Percentiles rank a stretch among this genome's conserved stretches.
These are phyloP conservation scores for Saturnispora diversa DNA, from an alignment of 805 yeast genomes.

Conservation along the genomic window DNA sequence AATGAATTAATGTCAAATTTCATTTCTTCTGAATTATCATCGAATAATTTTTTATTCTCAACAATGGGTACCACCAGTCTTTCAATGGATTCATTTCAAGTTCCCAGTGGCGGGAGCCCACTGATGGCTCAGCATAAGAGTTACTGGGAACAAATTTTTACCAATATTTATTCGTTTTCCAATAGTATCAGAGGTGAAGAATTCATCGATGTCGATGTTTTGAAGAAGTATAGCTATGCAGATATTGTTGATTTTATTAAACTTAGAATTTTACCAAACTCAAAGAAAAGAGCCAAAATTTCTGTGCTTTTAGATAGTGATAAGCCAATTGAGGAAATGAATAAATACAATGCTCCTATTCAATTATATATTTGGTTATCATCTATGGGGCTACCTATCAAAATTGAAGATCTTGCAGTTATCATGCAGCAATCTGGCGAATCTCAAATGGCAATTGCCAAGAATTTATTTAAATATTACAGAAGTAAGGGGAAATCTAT, in stretches of 20 bases:
- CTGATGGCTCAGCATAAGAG: slow-evolving; percentile 37
- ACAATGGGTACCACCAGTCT: slow-evolving; percentile 22
- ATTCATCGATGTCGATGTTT: slow-evolving; percentile 27
- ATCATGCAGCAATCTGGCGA: slow-evolving; percentile 34
- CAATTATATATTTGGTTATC: slow-evolving; percentile 39
- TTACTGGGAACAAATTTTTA: slow-evolving; percentile 43
- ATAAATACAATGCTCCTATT: slow-evolving; percentile 29
- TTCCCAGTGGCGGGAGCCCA: slow-evolving; percentile 17
- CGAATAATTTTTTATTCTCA: slow-evolving; percentile 15
- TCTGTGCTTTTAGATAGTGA: slow-evolving; percentile 36
- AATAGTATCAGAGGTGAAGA: slow-evolving; percentile 26
- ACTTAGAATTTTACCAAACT: slow-evolving; percentile 30
- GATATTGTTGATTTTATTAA: slow-evolving; percentile 33
- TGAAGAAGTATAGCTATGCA: slow-evolving; percentile 28
- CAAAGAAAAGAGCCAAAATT: slow-evolving; percentile 33
- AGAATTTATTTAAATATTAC: slow-evolving; percentile 37
- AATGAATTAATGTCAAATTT: slow-evolving; percentile 32
- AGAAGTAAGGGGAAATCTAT: slow-evolving; percentile 32
- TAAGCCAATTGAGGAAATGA: slow-evolving; percentile 31
- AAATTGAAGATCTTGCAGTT: slow-evolving; percentile 31
- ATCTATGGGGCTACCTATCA: slow-evolving; percentile 41
- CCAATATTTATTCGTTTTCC: slow-evolving; percentile 35
- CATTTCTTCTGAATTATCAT: slow-evolving; percentile 20
- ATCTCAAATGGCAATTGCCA: slow-evolving; percentile 31
- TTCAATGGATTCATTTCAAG: slow-evolving; percentile 21